Evolutionary conservation across 2,329 filamentous ascomycete genomes (phyloP).

Genomic region (Cladosporium sp.): DNA sequence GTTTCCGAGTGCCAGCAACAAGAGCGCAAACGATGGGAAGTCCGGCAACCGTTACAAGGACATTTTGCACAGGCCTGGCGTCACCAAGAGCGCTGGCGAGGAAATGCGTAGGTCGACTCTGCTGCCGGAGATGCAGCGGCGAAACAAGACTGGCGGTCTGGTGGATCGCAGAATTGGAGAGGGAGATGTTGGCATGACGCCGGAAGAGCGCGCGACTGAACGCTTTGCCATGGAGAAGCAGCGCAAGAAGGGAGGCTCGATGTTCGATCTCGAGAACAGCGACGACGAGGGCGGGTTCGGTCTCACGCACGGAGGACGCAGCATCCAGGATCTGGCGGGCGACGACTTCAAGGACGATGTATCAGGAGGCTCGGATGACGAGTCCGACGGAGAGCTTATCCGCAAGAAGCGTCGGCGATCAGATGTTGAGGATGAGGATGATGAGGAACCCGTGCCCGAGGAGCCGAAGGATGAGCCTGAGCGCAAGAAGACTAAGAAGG

Average conservation of each 20-base stretch:
- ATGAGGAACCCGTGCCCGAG: conserved; percentile 40
- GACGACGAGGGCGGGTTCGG: conserved; percentile 50
- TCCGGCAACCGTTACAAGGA: conserved; percentile 49
- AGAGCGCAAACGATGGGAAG: conserved; percentile 33
- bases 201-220: conserved; percentile 87
- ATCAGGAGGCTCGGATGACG: conserved; percentile 38
- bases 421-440: conserved; percentile 45
- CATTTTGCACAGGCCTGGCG: conserved; percentile 69
- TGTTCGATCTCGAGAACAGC: conserved; percentile 90
- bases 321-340: conserved; percentile 71
- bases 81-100: conserved; percentile 82
- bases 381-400: conserved; percentile 33
- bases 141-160: conserved; percentile 89
- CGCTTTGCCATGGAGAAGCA: conserved; percentile 88
- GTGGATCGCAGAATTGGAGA: conserved; percentile 93
- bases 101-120: conserved; percentile 80
- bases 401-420: conserved; percentile 38
- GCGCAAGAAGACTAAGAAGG: conserved; percentile 74
- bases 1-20: conserved; percentile 59
- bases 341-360: conserved; percentile 56
- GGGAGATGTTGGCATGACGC: conserved; percentile 87
- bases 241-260: conserved; percentile 68
- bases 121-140: conserved; percentile 81
- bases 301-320: conserved; percentile 74
- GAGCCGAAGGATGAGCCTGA: conserved; percentile 58